Base-by-base conservation (phyloP, 2,329 filamentous ascomycete genomes). In the Arthrobotrys sphaeroides region DNA sequence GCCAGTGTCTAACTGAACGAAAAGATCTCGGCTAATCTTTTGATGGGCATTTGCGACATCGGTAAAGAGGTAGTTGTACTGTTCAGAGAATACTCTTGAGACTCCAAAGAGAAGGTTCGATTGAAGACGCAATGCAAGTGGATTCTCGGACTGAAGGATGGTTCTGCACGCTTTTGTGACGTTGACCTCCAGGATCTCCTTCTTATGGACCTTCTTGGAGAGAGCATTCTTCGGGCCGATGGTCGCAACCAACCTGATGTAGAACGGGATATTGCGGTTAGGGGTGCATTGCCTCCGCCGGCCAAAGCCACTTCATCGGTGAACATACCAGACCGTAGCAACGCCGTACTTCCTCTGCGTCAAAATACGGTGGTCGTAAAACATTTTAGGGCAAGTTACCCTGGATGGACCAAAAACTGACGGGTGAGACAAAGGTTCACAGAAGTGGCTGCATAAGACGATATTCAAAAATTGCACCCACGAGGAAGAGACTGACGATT, bases 271-370 rank as follows among this genome's bases (percentile, higher is more conserved):
- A 38, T 26, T n/a, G 13, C 60, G 26, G 31, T 24, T 36, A 13
- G 20, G 6, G 26, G 9, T 31, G 3, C 43, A 31, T 40, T 10
- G 1, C 10, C 7, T 24, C 5, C 13, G 9, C 5, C 20, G 45
- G 22, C n/a, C 4, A 31, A 3, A 55, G 12, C n/a, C 1, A 28
- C 22, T 22, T 80, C 12, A 10, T 20, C 13, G 40, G 31, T 16
- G 12, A 20, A 59, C 87, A 80, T 85, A 96, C 94, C 95, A 99
- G 74, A 99, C 90, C 1, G 94, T 99, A 12, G 94, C 91, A 69
- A 99, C 91, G 67, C 95, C 95, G 87, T 97, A 91, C 82, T 95
- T 90, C 81, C 89, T 89, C 77, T 88, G 94, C 2, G 90, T 95
- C 66, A 99, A 88, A 73, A 99, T 77, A 51, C 79, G 77, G 20